Base-by-base conservation (phyloP, 2,329 filamentous ascomycete genomes). In the Fusarium sp. region DNA sequence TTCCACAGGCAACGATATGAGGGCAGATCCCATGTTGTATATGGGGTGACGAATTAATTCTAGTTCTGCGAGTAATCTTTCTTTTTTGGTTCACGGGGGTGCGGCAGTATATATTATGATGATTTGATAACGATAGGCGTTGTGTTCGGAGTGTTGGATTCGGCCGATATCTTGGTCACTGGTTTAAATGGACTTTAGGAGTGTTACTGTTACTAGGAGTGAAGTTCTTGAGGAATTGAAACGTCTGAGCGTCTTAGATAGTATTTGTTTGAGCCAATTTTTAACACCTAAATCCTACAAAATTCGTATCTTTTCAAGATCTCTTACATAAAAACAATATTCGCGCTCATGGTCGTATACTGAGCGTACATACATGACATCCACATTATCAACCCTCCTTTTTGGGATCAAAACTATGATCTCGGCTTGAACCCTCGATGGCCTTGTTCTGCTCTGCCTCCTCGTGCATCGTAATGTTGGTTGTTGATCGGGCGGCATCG, bases 321-420 rank as follows among this genome's bases (percentile, higher is more conserved):
- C 21, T 16, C 28, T 8, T 16, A 16, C 49, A 63, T 37, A 43
- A 40, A 49, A 34, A 14, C 3, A 66, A 46, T 4, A 41, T 16
- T 18, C 27, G 16, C 32, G 18, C 20, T 42, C 7, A 27, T 20
- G 27, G 10, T n/a, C 13, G 8, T 20, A 32, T 14, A 4, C 32
- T 14, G 10, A 37, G 18, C 12, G 13, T 7, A 42, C 2, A 9
- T 51, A 12, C 21, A 11, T 28, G 13, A 11, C 25, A 13, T 21
- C 23, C 8, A 23, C 40, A 11, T 23, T 7, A 20, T 72, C 5
- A 72, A 12, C 27, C 64, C 43, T 72, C 58, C 43, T 71, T 72
- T 16, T 63, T 56, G 6, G 59, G 66, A 25, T 73, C 73, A 5
- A 74, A 49, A 11, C 69, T 75, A 47, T 73, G 73, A n/a, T 74